These are phyloP conservation scores for Cephalotrichum gorgonifer DNA, from an alignment of 2,329 filamentous ascomycete genomes.

Conservation along the genomic window DNA sequence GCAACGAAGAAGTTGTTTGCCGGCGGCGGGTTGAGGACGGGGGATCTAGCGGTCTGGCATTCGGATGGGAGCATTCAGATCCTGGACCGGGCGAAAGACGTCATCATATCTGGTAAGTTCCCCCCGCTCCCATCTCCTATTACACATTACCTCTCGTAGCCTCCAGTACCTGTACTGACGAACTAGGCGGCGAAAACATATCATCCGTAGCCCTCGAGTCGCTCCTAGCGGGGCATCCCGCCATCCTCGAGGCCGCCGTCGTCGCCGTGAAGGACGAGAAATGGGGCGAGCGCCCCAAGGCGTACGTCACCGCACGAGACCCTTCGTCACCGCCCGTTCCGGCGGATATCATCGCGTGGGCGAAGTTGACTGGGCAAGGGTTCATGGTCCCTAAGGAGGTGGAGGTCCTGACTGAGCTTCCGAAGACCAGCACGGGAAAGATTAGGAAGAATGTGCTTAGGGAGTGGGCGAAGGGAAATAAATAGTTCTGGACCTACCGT, in stretches of 20 bases:
- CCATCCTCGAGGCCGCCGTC: conserved; percentile 84
- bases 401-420: conserved; percentile 76
- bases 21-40: conserved; percentile 78
- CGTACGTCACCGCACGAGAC: conserved; percentile 71
- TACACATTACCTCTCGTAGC: not conserved
- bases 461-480: conserved; percentile 59
- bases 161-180: not conserved
- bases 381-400: conserved; percentile 76
- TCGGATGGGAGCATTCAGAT: conserved; percentile 86
- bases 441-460: conserved; percentile 88
- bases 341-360: conserved; percentile 74
- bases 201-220: conserved; percentile 85
- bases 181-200: conserved; percentile 84
- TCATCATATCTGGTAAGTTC: conserved; percentile 78
- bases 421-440: conserved; percentile 96
- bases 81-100: conserved; percentile 88
- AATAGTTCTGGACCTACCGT: no score
- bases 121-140: not conserved
- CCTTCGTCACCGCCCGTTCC: conserved; percentile 24
- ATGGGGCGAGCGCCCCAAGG: conserved; percentile 95
- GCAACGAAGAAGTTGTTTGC: conserved; percentile 81
- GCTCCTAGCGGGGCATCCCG: conserved; percentile 79
- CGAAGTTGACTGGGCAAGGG: conserved; percentile 42
- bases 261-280: conserved; percentile 79
- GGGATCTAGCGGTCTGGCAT: conserved; percentile 90